phyloP scores from a whole-genome alignment of 768 basidiomycete species.

The Trichaptum fuscoviolaceum region DNA sequence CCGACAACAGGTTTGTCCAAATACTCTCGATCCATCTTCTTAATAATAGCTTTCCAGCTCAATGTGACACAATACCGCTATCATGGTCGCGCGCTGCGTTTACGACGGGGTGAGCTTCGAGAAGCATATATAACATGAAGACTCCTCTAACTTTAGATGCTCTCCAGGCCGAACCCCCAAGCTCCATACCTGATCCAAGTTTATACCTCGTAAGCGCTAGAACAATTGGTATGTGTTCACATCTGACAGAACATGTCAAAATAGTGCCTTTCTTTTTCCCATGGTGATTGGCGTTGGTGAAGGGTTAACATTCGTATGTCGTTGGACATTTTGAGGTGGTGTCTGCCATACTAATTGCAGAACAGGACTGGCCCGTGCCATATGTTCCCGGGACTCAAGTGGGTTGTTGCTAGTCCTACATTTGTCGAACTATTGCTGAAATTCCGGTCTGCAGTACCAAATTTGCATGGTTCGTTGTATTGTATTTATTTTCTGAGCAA shows the following conservation, averaged over 20 bases:
- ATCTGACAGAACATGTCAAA: constrained; percentile 18
- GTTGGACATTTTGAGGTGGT: background rate
- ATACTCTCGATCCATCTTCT: background rate
- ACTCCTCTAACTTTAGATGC: background rate
- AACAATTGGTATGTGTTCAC: background rate
- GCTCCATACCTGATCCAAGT: constrained; percentile 58
- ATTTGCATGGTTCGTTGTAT: constrained; percentile 54
- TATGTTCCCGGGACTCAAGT: constrained; percentile 55
- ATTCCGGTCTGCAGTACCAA: constrained; percentile 41
- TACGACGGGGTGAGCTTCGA: constrained; percentile 19
- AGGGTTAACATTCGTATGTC: constrained; percentile 42
- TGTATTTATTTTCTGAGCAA: background rate
- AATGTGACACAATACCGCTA: constrained; percentile 28
- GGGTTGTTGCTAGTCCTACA: constrained; percentile 10
- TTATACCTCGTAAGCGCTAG: constrained; percentile 49
- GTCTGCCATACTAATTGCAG: constrained; percentile 2
- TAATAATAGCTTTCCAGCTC: constrained; percentile 18
- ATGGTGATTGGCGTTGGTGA: constrained; percentile 46
- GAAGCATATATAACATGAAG: background rate
- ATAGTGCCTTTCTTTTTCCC: constrained; percentile 45
- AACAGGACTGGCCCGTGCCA: constrained; percentile 53
- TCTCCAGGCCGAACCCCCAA: constrained; percentile 43
- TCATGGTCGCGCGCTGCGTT: constrained; percentile 23
- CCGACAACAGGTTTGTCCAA: constrained; percentile 23
- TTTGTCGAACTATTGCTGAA: background rate